Percentiles rank a stretch among this genome's conserved stretches.
Evolutionary conservation across 371 early-diverging fungal genomes (phyloP).

Genomic region (Nematocida parisii): DNA sequence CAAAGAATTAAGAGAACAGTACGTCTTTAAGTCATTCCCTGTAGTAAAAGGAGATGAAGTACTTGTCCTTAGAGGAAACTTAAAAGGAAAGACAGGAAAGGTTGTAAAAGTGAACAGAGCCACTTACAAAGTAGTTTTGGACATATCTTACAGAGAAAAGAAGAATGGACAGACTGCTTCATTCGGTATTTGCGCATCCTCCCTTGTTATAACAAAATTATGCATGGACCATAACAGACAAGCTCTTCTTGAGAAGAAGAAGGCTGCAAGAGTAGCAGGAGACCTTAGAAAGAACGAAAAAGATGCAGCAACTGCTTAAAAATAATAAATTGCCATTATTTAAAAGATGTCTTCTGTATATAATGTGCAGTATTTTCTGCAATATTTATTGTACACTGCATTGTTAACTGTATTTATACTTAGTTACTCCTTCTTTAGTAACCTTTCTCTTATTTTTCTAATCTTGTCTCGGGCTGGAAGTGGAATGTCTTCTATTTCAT

Average conservation of each 20-base stretch:
- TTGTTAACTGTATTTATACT: too few species aligned
- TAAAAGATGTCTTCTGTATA: background rate
- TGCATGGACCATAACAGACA: constrained; percentile 64
- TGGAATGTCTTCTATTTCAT: constrained; percentile 60
- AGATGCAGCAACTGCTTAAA: constrained; percentile 4
- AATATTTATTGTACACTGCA: too few species aligned
- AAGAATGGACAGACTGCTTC: constrained; percentile 60
- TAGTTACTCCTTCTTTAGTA: constrained; percentile 44
- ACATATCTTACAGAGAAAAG: constrained; percentile 63
- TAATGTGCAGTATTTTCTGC: too few species aligned
- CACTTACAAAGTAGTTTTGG: constrained; percentile 64
- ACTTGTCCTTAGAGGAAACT: constrained; percentile 62
- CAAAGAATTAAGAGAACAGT: constrained; percentile 63
- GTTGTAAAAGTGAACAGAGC: constrained; percentile 63
- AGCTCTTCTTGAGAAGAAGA: constrained; percentile 60
- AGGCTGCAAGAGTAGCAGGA: constrained; percentile 16
- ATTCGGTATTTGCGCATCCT: constrained; percentile 67
- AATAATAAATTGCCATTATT: constrained; percentile 1
- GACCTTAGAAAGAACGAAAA: constrained; percentile 35
- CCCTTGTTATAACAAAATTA: constrained; percentile 65
- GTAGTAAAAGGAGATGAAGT: constrained; percentile 67
- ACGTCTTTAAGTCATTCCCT: constrained; percentile 67
- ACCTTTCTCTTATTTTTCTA: constrained; percentile 54
- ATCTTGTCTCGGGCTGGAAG: constrained; percentile 64
- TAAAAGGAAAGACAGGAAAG: constrained; percentile 62